These are phyloP conservation scores for Pharnaceum exiguum DNA, from an alignment of 148 eudicot species.

Conservation along the genomic window DNA sequence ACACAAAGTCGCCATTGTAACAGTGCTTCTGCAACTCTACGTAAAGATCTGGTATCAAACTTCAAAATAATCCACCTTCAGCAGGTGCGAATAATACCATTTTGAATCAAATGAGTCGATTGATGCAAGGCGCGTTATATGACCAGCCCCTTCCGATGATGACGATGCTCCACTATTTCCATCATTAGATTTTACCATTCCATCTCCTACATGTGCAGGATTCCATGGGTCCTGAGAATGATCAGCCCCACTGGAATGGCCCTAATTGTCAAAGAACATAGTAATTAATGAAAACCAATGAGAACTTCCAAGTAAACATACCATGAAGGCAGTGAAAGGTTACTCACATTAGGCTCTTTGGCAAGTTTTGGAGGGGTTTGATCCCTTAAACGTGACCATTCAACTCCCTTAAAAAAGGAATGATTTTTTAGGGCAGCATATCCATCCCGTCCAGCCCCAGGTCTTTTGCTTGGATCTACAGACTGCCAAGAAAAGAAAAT, in stretches of 20 bases:
- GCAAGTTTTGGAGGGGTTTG: conserved; percentile 78
- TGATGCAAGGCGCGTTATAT: conserved; percentile 88
- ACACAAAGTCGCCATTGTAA: neutral
- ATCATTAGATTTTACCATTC: conserved; percentile 43
- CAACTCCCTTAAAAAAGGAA: conserved; percentile 76
- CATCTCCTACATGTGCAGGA: conserved; percentile 72
- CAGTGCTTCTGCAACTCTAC: neutral
- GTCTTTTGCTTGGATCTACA: conserved; percentile 82
- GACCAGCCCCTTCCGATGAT: conserved; percentile 56
- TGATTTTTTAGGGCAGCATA: conserved; percentile 70
- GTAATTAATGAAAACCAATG: neutral
- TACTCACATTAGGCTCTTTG: conserved; percentile 51
- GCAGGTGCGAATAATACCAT: conserved; percentile 42
- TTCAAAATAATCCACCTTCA: neutral
- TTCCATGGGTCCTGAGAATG: conserved; percentile 65
- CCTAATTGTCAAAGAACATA: conserved; percentile 29
- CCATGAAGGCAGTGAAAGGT: neutral
- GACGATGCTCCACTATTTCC: conserved; percentile 54
- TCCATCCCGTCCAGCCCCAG: conserved; percentile 93
- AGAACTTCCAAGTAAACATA: neutral
- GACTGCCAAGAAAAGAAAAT: conserved; percentile 38
- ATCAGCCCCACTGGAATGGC: conserved; percentile 42
- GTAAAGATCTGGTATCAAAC: neutral
- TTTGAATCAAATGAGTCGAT: conserved; percentile 97
- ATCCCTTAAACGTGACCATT: conserved; percentile 67